Conservation (phyloP, 768 basidiomycete species). For the Multifurca ochricompacta region DNA sequence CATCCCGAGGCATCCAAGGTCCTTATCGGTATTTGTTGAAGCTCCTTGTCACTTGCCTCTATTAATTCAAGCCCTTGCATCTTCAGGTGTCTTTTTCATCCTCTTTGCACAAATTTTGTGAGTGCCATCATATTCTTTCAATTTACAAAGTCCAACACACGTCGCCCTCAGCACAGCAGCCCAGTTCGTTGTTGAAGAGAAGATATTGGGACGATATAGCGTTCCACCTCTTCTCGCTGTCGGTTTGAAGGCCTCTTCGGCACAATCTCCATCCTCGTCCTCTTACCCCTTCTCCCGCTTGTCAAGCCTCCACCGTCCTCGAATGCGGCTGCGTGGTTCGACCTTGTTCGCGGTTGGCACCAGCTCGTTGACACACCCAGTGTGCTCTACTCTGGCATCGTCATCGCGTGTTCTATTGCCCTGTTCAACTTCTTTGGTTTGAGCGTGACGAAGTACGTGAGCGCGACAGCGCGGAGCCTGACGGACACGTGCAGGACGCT, state of each 20-base stretch:
- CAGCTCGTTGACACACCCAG: constrained; percentile 77
- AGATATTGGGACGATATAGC: constrained; percentile 82
- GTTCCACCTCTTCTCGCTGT: constrained; percentile 90
- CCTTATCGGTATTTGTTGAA: constrained; percentile 52
- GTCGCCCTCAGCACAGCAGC: constrained; percentile 59
- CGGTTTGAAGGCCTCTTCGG: constrained; percentile 94
- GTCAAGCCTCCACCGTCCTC: constrained; percentile 54
- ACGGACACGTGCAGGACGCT: constrained; percentile 95
- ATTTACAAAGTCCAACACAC: constrained; percentile 3
- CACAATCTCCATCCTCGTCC: constrained; percentile 63
- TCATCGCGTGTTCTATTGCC: constrained; percentile 45
- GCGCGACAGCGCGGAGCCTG: constrained; percentile 84
- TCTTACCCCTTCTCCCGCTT: constrained; percentile 74
- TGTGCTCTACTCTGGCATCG: constrained; percentile 38
- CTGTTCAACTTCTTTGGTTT: constrained; percentile 69
- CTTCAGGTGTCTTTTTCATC: constrained; percentile 78
- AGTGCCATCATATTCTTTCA: constrained; percentile 28
- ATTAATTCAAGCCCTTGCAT: constrained; percentile 21
- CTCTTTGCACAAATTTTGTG: constrained; percentile 93
- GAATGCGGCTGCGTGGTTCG: constrained; percentile 61
- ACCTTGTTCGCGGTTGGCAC: constrained; percentile 80
- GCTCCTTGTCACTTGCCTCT: constrained; percentile 15
- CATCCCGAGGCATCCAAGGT: constrained; percentile 60
- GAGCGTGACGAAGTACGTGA: constrained; percentile 88
- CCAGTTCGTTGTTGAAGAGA: constrained; percentile 95